These are phyloP conservation scores for Drosera spatulata DNA, from an alignment of 179 eudicot species.

Conservation along the genomic window DNA sequence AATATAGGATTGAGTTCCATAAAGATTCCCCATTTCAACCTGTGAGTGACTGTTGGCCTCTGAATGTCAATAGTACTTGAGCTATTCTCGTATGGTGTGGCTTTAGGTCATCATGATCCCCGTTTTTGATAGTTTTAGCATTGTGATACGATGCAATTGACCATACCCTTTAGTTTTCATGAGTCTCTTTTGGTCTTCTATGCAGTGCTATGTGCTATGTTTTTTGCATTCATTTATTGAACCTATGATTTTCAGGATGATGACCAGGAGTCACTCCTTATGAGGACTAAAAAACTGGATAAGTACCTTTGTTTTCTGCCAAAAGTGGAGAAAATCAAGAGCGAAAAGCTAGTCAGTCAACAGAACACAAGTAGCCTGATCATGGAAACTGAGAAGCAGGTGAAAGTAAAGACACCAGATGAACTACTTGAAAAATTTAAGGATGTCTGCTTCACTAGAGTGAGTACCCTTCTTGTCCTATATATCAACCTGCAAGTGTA, in stretches of 20 bases:
- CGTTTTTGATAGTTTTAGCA: too few relatives aligned
- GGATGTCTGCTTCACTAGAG: slow-evolving; percentile 69
- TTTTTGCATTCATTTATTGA: too few relatives aligned
- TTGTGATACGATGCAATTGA: too few relatives aligned
- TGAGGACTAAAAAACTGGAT: slow-evolving; percentile 68
- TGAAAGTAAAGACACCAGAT: slow-evolving; percentile 85
- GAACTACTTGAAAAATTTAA: slow-evolving; percentile 75
- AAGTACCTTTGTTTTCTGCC: slow-evolving; percentile 72
- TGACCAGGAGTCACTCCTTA: slow-evolving; percentile 67
- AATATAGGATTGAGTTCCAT: slow-evolving; percentile 75
- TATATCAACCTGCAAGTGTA: neutral
- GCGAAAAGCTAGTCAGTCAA: slow-evolving; percentile 46
- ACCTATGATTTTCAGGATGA: slow-evolving; percentile 43
- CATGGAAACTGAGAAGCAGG: slow-evolving; percentile 62
- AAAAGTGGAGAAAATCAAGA: slow-evolving; percentile 67
- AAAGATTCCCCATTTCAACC: slow-evolving; percentile 70
- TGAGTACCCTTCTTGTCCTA: slow-evolving; percentile 15
- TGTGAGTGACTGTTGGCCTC: slow-evolving; percentile 29
- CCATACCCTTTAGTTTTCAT: too few relatives aligned
- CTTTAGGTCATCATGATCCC: too few relatives aligned
- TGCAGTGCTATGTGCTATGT: too few relatives aligned
- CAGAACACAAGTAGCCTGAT: slow-evolving; percentile 77
- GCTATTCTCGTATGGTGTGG: too few relatives aligned
- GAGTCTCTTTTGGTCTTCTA: too few relatives aligned
- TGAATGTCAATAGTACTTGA: too few relatives aligned